Conservation (phyloP, 129 eudicot genomes). For the Artemisia tridentata region DNA sequence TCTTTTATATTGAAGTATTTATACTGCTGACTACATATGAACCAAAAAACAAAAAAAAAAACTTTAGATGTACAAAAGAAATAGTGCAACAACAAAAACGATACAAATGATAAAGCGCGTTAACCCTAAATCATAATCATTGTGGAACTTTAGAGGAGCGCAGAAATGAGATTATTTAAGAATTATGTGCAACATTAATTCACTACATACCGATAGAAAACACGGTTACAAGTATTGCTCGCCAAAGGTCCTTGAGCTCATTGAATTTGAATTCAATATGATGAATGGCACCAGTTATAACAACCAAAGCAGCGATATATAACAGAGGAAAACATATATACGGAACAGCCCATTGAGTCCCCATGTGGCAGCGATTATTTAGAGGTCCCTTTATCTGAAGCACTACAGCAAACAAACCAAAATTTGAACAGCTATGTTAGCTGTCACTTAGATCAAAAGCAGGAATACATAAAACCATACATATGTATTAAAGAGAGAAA, state of each 20-base stretch:
- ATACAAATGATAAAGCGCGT: too few relatives aligned
- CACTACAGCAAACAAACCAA: constrained; percentile 45
- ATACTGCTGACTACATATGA: too few relatives aligned
- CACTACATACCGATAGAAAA: constrained; percentile 50
- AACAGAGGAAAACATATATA: constrained; percentile 53
- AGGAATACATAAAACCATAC: constrained; percentile 7
- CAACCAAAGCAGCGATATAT: constrained; percentile 63
- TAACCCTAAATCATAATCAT: not conserved
- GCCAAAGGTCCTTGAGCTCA: constrained; percentile 96
- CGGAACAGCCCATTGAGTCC: constrained; percentile 59
- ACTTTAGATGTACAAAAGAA: too few relatives aligned
- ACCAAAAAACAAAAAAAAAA: too few relatives aligned
- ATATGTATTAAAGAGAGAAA: not conserved
- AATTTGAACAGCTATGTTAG: constrained; percentile 14
- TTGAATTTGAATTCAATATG: constrained; percentile 86
- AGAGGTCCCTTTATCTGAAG: constrained; percentile 59
- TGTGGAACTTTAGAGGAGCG: not conserved
- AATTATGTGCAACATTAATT: not conserved
- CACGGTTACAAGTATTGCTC: constrained; percentile 67
- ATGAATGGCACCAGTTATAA: constrained; percentile 66
- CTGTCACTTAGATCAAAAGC: not conserved
- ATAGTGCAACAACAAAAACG: too few relatives aligned
- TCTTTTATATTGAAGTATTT: too few relatives aligned
- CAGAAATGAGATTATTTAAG: constrained; percentile 4
- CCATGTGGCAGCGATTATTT: constrained; percentile 75